Base-by-base conservation (phyloP, 75 land plant species). In the Selaginella tamariscina region DNA sequence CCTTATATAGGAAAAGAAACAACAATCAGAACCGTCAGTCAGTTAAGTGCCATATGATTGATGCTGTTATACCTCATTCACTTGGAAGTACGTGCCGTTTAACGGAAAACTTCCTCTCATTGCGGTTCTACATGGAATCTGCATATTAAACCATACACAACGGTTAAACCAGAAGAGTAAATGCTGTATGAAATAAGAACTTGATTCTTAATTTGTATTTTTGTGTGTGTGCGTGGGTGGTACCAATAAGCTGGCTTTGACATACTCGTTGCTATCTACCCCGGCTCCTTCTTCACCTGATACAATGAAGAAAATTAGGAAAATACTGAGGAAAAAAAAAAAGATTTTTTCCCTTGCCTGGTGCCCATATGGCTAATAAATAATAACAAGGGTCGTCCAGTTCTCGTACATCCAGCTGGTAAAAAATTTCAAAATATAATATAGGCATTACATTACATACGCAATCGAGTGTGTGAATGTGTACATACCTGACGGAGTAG, bases 1-100 rank as follows among this genome's bases (percentile, higher is more conserved):
- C 86, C 93, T 88, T n/a, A 73, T 72, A 70, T 24, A 15, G 8
- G 32, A 29, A 11, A 2, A 65, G 9, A 31, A 29, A n/a, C 26
- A 2, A 27, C 20, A 18, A 65, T 27, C 2, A 65, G n/a, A n/a
- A n/a, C n/a, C n/a, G n/a, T n/a, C n/a, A n/a, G n/a, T n/a, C n/a
- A n/a, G n/a, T 65, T 24, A 24, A 27, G 29, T 24, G 66, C 21
- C 21, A 27, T 1, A 65, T 1, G 31, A 24, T 2, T 32, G 29
- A 30, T 15, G 28, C 32, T 27, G 22, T 21, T 29, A 77, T 71
- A 86, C 94, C 94, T 89, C 94, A 69, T 89, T 89, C 31, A 86
- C 87, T 78, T 89, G 94, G 69, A 89, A 89, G 39, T 89, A 89
- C 8, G 94, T 89, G 2, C 91, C 94, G 75, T 89, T 89, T 32